phyloP scores from a whole-genome alignment of 2,329 filamentous ascomycete species.

The Pestalotiopsis sp. region DNA sequence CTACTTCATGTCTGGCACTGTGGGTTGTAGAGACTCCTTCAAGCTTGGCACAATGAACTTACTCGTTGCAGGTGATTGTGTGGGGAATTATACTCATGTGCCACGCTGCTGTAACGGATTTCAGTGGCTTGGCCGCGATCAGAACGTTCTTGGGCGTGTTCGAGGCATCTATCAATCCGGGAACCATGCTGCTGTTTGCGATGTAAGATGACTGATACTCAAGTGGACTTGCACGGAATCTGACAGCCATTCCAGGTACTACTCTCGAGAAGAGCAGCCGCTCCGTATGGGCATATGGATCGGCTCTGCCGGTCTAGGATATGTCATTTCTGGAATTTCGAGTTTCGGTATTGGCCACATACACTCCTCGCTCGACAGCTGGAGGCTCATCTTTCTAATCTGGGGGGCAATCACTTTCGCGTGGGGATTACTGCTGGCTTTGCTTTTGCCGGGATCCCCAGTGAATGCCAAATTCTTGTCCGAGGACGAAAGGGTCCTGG shows the following conservation, averaged over 20 bases:
- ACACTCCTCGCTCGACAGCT: constrained; percentile 54
- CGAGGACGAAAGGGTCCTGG: constrained; percentile 51
- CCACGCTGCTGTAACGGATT: constrained; percentile 19
- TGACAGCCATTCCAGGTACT: constrained; percentile 21
- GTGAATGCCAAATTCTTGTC: constrained; percentile 53
- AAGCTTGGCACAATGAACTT: background rate
- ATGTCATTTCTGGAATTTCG: constrained; percentile 53
- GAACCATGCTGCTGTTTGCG: constrained; percentile 36
- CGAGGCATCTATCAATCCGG: constrained; percentile 32
- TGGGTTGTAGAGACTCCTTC: background rate
- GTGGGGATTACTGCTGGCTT: constrained; percentile 60
- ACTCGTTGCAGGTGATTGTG: constrained; percentile 2
- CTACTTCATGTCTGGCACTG: constrained; percentile 16
- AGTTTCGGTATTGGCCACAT: constrained; percentile 63
- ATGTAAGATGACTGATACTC: constrained; percentile 20
- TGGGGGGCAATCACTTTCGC: constrained; percentile 56
- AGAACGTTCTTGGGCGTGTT: constrained; percentile 32
- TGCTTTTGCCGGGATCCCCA: constrained; percentile 59
- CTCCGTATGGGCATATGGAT: constrained; percentile 49
- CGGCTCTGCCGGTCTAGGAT: constrained; percentile 58
- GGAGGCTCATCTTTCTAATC: constrained; percentile 71
- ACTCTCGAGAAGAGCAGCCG: constrained; percentile 36
- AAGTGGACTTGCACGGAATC: background rate
- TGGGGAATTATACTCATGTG: constrained; percentile 16
- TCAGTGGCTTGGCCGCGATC: constrained; percentile 20